Conservation (phyloP, 1,284 basidiomycete genomes). For the Kalmanozyma brasiliensis region DNA sequence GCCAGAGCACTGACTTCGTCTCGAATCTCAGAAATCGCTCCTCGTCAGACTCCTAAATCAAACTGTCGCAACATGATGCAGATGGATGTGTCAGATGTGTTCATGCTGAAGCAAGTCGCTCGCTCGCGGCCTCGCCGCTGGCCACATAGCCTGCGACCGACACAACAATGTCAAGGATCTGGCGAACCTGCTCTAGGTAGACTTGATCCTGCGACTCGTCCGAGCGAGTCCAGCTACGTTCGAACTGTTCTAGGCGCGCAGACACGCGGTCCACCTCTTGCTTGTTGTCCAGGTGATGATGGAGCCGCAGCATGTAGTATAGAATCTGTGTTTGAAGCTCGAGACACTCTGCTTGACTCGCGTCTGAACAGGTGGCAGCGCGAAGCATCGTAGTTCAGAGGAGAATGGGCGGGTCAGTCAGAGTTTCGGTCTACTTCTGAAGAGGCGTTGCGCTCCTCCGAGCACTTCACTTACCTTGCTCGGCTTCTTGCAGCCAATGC, state of each 20-base stretch:
- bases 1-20: no score
- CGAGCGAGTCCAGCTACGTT: slow-evolving; percentile 19
- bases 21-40: no score
- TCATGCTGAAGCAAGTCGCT: slow-evolving; percentile 2
- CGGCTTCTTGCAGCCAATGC: slow-evolving; percentile 29
- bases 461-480: slow-evolving; percentile 23
- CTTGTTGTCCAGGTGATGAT: slow-evolving; percentile 33
- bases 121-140: slow-evolving; percentile 29
- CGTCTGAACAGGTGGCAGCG: slow-evolving; percentile 14
- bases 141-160: slow-evolving; percentile 41
- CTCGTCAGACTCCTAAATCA: no score
- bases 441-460: not conserved
- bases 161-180: slow-evolving; percentile 32
- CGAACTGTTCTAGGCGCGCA: slow-evolving; percentile 13
- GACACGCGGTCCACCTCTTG: slow-evolving; percentile 1
- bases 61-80: no score
- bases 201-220: slow-evolving; percentile 13
- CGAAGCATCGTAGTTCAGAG: not conserved
- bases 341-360: slow-evolving; percentile 25
- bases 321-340: slow-evolving; percentile 43
- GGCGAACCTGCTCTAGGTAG: slow-evolving; percentile 14
- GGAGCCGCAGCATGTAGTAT: slow-evolving; percentile 42
- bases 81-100: no score
- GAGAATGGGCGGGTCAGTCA: slow-evolving; percentile 2
- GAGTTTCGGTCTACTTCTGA: no score